phyloP scores from a whole-genome alignment of 345 rosid species.

The Gossypium ekmanianum region DNA sequence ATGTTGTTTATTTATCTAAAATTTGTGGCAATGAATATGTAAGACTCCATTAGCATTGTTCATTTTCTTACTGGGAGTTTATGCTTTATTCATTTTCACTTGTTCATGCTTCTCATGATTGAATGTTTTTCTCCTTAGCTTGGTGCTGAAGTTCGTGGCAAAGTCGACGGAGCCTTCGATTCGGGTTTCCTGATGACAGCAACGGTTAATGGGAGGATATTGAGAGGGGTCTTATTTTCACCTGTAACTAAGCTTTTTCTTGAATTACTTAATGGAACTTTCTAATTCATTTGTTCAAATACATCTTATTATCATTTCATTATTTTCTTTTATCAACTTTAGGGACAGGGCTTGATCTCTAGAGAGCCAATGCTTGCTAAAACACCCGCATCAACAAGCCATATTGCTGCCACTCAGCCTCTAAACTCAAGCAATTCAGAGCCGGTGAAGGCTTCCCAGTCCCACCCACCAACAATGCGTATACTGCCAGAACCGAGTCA shows the following conservation, averaged over 20 bases:
- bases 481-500: slow-evolving; percentile 21
- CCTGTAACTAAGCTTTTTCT: slow-evolving; percentile 40
- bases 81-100: not conserved
- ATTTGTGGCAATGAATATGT: too few relatives aligned
- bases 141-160: slow-evolving; percentile 66
- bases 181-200: slow-evolving; percentile 68
- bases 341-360: slow-evolving; percentile 14
- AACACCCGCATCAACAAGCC: slow-evolving; percentile 26
- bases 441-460: slow-evolving; percentile 18
- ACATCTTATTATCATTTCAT: slow-evolving; percentile 17
- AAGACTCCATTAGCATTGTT: not conserved
- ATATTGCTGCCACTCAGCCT: slow-evolving; percentile 20
- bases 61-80: not conserved
- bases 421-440: slow-evolving; percentile 17
- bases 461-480: slow-evolving; percentile 13
- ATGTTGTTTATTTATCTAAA: not conserved
- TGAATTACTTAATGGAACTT: not conserved
- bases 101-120: not conserved
- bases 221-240: slow-evolving; percentile 65
- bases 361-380: slow-evolving; percentile 20
- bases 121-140: slow-evolving; percentile 27
- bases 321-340: slow-evolving; percentile 14
- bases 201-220: slow-evolving; percentile 55
- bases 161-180: slow-evolving; percentile 69
- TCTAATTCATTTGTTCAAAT: slow-evolving; percentile 20